Evolutionary conservation across 768 basidiomycete species (phyloP).

Genomic region (Naematelia encephala): DNA sequence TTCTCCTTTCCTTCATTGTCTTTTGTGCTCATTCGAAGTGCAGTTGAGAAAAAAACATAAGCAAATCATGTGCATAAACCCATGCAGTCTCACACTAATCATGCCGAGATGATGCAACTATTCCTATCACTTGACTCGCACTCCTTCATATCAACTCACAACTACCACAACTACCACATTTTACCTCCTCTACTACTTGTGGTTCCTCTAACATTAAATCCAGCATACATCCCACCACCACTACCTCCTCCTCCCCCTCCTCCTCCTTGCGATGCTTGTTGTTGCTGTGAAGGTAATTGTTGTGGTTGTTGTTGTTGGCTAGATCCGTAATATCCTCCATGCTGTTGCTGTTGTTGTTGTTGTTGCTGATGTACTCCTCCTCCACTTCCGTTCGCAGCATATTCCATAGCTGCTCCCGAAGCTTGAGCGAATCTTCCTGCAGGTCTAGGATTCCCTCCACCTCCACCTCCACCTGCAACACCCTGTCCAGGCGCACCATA

Average conservation of each 20-base stretch:
- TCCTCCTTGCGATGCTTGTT: too few relatives aligned
- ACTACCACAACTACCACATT: background rate
- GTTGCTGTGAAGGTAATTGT: constrained; percentile 2
- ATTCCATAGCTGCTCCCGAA: constrained; percentile 5
- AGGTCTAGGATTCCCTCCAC: background rate
- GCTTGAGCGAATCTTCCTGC: constrained; percentile 2
- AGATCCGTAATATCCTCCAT: background rate
- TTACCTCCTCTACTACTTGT: background rate
- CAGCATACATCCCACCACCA: background rate
- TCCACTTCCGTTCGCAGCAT: background rate
- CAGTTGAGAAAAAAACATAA: background rate
- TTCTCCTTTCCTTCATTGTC: too few relatives aligned
- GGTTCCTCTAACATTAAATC: background rate
- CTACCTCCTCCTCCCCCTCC: too few relatives aligned
- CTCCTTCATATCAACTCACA: too few relatives aligned
- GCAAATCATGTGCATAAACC: background rate
- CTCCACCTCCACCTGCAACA: background rate
- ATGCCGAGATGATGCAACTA: background rate
- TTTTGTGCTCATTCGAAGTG: too few relatives aligned
- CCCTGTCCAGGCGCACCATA: background rate
- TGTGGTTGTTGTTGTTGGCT: constrained; percentile 2
- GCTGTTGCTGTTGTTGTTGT: constrained; percentile 2
- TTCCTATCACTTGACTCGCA: background rate
- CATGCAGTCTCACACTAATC: background rate
- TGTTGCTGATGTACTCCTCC: constrained; percentile 3